Base-by-base conservation (phyloP, 164 flowering plant species). In the Dillenia turbinata region DNA sequence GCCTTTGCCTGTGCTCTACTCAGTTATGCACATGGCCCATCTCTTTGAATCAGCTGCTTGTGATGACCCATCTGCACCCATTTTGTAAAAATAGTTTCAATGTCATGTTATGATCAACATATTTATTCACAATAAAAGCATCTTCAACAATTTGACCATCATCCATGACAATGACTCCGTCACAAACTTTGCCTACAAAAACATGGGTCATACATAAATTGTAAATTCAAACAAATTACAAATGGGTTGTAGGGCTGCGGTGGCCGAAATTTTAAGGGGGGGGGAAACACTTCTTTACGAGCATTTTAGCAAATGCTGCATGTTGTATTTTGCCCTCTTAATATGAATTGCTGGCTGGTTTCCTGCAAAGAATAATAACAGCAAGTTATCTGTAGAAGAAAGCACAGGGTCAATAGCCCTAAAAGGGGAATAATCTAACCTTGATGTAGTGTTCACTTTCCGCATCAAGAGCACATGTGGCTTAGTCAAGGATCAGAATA, bases 401-500 rank as follows among this genome's bases (percentile, higher is more conserved):
- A 26, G 33, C 33, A 26, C 33, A 26, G 33, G 33, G 33, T 33
- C 33, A 47, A 24, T 22, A 56, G 17, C 14, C 33, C 33, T 26
- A 26, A 26, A 1, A 26, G 5, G 0, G 3, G 33, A 22, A 47
- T 33, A 56, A 56, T 65, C 33, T 60, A 63, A 90, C 96, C 92
- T 85, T 88, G 44, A 90, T 74, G 70, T 87, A 85, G 77, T 90
- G 87, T 72, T 90, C 98, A 69, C 90, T 92, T 78, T 92, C 98
- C 9, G 96, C 96, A 75, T 93, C 98, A 56, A 90, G 71, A 52
- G 97, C 97, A 75, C 97, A 90, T 48, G 98, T 90, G 59, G 98
- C 97, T 80, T 93, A 97, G 78, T 93, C 98, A 73, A 93, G 92
- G 64, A 93, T 79, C 80, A 93, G 75, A 72, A 93, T 81, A 48